A percentile compares a stretch with the other conserved stretches of the same genome.
These are phyloP conservation scores for Ceraceosorus guamensis DNA, from an alignment of 1,284 basidiomycete species.

Conservation along the genomic window DNA sequence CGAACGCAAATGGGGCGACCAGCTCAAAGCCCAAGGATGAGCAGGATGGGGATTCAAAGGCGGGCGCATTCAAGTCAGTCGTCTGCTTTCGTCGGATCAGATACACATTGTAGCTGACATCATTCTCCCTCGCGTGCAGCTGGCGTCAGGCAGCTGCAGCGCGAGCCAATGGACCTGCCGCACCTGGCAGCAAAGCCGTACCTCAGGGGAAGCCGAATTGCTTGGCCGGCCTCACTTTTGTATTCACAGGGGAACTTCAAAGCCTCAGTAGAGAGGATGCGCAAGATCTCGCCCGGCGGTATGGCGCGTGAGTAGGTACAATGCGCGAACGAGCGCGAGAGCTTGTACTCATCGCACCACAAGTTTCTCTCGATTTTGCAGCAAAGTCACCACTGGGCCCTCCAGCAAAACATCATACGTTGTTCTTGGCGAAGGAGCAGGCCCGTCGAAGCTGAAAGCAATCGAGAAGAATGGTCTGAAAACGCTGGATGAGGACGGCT, in stretches of 20 bases:
- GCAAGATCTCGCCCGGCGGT: slow-evolving; percentile 78
- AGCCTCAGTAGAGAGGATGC: slow-evolving; percentile 84
- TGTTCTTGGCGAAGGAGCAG: slow-evolving; percentile 78
- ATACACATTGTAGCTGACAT: no score
- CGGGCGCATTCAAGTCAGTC: no score
- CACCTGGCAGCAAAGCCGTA: slow-evolving; percentile 72
- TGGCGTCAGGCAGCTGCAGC: no score
- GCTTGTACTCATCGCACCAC: not conserved
- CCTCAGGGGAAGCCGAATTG: slow-evolving; percentile 72
- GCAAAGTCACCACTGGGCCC: slow-evolving; percentile 67
- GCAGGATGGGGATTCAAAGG: no score
- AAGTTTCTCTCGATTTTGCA: slow-evolving; percentile 3
- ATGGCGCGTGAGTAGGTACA: slow-evolving; percentile 56
- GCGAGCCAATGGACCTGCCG: slow-evolving; percentile 59
- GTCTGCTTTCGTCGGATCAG: no score
- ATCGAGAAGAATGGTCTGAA: slow-evolving; percentile 70
- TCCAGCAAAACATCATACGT: slow-evolving; percentile 87
- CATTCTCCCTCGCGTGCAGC: no score
- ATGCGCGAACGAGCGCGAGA: not conserved
- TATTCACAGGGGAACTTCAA: slow-evolving; percentile 80
- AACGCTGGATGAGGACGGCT: slow-evolving; percentile 79
- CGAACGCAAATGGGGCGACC: no score
- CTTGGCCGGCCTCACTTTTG: slow-evolving; percentile 78
- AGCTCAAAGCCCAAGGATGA: no score
- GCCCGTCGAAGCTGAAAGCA: slow-evolving; percentile 73